Base-by-base conservation (phyloP, 129 eudicot species). In the Calendula officinalis region DNA sequence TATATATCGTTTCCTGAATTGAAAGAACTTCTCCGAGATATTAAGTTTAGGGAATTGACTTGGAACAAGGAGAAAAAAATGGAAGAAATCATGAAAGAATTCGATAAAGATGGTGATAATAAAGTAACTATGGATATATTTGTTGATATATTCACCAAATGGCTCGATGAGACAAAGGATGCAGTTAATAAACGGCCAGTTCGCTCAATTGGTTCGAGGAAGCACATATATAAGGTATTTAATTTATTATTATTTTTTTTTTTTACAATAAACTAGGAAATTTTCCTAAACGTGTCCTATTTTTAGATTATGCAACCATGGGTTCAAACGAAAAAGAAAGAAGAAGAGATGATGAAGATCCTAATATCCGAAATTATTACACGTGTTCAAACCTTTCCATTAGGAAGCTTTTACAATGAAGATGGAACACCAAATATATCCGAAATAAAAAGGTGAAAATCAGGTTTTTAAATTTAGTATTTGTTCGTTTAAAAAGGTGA, bases 271-370 rank as follows among this genome's bases (percentile, higher is more conserved):
- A 17, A 15, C 51, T 72, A 46, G 47, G 7, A 73, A 14, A 56
- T 13, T 13, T 45, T 58, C 15, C 5, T 4, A 16, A 60, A 27
- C 36, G 33, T 13, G 42, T 76, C 46, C 41, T 62, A 10, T 42
- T 34, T 12, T 45, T 83, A 90, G 97, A 76, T 91, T 53, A 73
- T 87, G 67, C 84, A 78, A 43, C 98, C 98, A 43, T 87, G 94
- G 96, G 42, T 70, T 64, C 81, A 91, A 45, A 77, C 67, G 64
- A 76, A 82, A 68, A 82, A 78, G 80, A 77, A 80, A 64, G 95
- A 83, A 53, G 80, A 84, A 36, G 81, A 80, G 64, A 82, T 73
- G 82, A 82, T 81, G 82, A 82, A 74, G 65, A 69, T 77, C 55
- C 61, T 84, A 22, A 66, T 87, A 42, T 82, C 88, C 0, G 84